These are phyloP conservation scores for Butyriboletus loyo DNA, from an alignment of 768 basidiomycete genomes.

Conservation along the genomic window DNA sequence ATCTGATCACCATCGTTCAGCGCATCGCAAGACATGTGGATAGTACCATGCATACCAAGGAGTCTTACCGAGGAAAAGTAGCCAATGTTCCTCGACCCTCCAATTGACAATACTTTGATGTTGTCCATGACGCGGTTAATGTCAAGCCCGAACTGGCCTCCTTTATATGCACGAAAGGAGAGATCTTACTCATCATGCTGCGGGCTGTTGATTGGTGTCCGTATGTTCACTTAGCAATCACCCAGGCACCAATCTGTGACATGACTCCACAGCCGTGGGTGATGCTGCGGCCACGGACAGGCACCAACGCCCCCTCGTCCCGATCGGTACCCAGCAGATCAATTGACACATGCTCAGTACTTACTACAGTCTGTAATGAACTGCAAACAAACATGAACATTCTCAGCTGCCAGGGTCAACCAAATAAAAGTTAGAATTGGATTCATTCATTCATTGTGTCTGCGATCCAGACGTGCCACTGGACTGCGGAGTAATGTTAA, in stretches of 20 bases:
- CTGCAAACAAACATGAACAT: not conserved
- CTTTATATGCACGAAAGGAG: conserved; percentile 16
- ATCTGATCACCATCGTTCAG: conserved; percentile 34
- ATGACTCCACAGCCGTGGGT: not conserved
- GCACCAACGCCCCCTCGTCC: not conserved
- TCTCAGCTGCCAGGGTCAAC: not conserved
- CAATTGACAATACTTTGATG: conserved; percentile 40
- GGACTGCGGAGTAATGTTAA: conserved; percentile 31
- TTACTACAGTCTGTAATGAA: not conserved
- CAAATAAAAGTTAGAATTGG: too few species aligned
- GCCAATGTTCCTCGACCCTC: conserved; percentile 57
- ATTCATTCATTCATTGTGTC: not conserved
- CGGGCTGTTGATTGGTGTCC: too few species aligned
- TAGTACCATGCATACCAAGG: conserved; percentile 37
- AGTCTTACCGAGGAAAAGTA: conserved; percentile 48
- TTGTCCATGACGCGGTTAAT: conserved; percentile 15
- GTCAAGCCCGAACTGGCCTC: not conserved
- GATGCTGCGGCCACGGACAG: not conserved
- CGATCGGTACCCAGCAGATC: too few species aligned
- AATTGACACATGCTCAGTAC: not conserved
- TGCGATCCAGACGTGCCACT: not conserved
- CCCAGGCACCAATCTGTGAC: not conserved
- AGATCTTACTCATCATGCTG: conserved; percentile 6
- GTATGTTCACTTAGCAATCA: too few species aligned
- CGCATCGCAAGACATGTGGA: not conserved